phyloP scores from a whole-genome alignment of 2,329 filamentous ascomycete species.

The Penicillium sp. region DNA sequence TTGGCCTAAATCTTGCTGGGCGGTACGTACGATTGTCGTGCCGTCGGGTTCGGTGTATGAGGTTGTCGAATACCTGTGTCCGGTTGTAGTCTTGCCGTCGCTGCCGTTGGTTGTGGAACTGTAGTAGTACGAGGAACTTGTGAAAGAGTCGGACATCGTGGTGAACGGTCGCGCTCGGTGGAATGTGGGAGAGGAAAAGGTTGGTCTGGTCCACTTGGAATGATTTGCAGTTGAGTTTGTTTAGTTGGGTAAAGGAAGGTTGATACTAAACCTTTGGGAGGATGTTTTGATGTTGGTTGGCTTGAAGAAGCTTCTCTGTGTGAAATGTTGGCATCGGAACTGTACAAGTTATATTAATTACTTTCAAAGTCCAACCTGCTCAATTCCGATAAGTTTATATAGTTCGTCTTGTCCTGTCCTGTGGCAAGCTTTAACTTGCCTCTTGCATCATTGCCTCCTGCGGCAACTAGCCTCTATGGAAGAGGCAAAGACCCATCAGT shows the following conservation, averaged over 20 bases:
- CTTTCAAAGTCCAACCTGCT: not conserved
- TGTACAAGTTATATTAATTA: not conserved
- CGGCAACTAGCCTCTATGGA: constrained; percentile 5
- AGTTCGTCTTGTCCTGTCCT: not conserved
- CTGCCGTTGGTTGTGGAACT: constrained; percentile 31
- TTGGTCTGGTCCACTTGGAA: constrained; percentile 9
- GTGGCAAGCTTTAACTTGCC: constrained; percentile 12
- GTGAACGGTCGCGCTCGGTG: constrained; percentile 5
- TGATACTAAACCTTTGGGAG: not conserved
- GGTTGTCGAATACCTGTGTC: constrained; percentile 35
- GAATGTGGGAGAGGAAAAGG: constrained; percentile 7
- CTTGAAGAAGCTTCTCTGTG: not conserved
- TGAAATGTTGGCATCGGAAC: not conserved
- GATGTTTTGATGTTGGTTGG: not conserved
- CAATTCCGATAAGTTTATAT: constrained; percentile 4
- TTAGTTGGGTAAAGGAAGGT: not conserved
- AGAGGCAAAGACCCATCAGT: constrained; percentile 2
- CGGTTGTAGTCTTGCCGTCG: constrained; percentile 29
- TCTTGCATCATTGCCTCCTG: constrained; percentile 8
- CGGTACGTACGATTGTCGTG: constrained; percentile 35
- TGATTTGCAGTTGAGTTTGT: not conserved
- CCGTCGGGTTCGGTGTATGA: constrained; percentile 36
- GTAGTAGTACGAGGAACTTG: constrained; percentile 37
- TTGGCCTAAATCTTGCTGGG: constrained; percentile 37
- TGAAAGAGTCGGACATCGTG: constrained; percentile 31